Conservation (phyloP, 345 rosid genomes). For the Hibiscus mutabilis region DNA sequence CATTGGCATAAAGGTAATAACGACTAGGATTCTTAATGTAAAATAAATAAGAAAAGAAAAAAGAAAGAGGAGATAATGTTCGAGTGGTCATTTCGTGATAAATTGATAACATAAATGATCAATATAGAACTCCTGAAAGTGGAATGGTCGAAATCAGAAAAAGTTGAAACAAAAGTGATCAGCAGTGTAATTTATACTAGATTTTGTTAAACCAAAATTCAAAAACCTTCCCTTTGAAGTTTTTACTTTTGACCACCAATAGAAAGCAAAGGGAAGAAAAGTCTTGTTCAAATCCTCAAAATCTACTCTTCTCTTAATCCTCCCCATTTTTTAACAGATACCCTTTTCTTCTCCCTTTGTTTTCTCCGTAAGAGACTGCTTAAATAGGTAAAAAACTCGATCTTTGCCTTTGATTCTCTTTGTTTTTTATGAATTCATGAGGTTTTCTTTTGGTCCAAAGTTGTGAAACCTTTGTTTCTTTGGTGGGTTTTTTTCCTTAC, state of each 20-base stretch:
- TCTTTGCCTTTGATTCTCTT: not conserved
- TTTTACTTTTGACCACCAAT: slow-evolving; percentile 52
- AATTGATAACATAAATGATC: not conserved
- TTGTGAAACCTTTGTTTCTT: slow-evolving; percentile 10
- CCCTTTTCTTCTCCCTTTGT: not conserved
- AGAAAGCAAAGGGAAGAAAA: slow-evolving; percentile 38
- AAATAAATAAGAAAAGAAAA: too few species aligned
- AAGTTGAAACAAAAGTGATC: too few species aligned
- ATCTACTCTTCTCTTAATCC: not conserved
- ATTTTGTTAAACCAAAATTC: not conserved
- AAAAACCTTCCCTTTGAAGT: slow-evolving; percentile 26
- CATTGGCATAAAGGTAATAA: too few species aligned
- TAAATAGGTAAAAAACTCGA: slow-evolving; percentile 15
- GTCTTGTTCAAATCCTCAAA: slow-evolving; percentile 11
- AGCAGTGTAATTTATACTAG: not conserved
- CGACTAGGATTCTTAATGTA: too few species aligned
- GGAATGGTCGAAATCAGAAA: not conserved
- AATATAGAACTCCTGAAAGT: not conserved
- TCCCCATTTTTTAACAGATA: not conserved
- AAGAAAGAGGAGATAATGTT: too few species aligned
- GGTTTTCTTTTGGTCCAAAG: not conserved
- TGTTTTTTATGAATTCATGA: not conserved
- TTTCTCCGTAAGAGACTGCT: not conserved
- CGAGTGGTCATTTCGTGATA: too few species aligned
- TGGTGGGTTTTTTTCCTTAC: not conserved